These are phyloP conservation scores for Gracilaria gracilis DNA, from an alignment of 23 red algal species.

Conservation along the genomic window DNA sequence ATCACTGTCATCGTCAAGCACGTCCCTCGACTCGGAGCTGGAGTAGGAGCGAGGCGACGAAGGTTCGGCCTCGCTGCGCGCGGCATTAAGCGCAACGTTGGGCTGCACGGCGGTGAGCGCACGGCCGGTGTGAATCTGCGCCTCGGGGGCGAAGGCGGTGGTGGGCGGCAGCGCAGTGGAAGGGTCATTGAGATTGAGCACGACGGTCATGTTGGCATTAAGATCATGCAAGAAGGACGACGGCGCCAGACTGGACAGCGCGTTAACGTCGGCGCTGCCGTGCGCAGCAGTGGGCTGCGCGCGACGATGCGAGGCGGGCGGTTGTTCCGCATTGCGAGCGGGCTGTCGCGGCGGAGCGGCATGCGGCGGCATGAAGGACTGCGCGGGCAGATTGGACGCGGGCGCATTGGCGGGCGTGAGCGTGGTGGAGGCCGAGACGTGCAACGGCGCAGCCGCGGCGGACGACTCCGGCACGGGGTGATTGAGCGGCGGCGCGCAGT, in stretches of 20 bases:
- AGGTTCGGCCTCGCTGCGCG: neutral
- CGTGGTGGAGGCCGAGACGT: neutral
- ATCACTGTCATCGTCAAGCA: conserved; percentile 23
- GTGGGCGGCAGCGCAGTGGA: neutral
- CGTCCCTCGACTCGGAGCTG: neutral
- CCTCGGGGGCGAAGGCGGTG: neutral
- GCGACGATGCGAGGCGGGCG: neutral
- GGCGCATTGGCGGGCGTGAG: neutral
- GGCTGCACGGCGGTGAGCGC: neutral
- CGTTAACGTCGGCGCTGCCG: neutral
- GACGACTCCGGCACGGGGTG: neutral
- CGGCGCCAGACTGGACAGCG: neutral
- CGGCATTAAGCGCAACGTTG: neutral
- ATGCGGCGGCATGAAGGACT: neutral
- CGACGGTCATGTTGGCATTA: conserved; percentile 26
- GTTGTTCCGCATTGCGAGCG: neutral
- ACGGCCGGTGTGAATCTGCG: neutral
- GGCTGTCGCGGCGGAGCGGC: neutral
- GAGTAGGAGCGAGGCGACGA: neutral
- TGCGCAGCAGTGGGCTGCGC: neutral
- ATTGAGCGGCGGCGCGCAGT: neutral
- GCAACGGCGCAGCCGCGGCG: neutral
- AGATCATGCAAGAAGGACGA: conserved; percentile 4
- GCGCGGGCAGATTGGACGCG: neutral
- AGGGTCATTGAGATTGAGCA: neutral